These are phyloP conservation scores for Monosporascus sp. DNA, from an alignment of 2,329 filamentous ascomycete species.

Conservation along the genomic window DNA sequence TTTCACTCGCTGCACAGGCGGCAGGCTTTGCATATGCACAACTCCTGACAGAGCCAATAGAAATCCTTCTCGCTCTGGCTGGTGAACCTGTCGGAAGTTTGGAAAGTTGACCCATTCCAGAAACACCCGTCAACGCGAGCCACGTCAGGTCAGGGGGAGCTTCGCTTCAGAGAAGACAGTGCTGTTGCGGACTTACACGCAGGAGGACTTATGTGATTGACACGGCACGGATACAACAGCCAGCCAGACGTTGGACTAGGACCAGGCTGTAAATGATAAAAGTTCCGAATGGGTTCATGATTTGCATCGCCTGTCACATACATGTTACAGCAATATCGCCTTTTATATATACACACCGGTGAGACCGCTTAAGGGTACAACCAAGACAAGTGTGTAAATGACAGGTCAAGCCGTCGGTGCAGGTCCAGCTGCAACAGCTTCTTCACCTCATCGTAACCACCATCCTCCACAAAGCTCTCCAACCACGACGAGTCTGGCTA, in stretches of 20 bases:
- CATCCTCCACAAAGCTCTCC: neutral
- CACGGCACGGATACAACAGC: neutral
- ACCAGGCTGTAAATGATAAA: neutral
- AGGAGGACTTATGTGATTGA: too few relatives aligned
- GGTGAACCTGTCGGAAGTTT: neutral
- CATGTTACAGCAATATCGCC: neutral
- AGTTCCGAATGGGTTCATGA: neutral
- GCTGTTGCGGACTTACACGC: too few relatives aligned
- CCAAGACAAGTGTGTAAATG: conserved; percentile 16
- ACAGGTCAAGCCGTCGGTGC: conserved; percentile 18
- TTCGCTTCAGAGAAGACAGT: too few relatives aligned
- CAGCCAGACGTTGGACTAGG: neutral
- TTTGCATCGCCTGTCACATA: neutral
- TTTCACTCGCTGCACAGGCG: neutral
- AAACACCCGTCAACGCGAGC: neutral
- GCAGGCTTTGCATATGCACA: neutral
- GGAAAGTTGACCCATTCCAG: neutral
- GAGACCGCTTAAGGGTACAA: neutral
- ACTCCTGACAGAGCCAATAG: neutral
- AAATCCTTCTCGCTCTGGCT: neutral
- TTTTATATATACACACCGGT: neutral
- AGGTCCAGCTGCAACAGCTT: conserved; percentile 17
- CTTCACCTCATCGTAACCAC: conserved; percentile 7
- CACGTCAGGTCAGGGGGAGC: neutral
- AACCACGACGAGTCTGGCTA: conserved; percentile 13